Conservation (phyloP, 805 yeast genomes). For the Blastobotrys mokoenaii region DNA sequence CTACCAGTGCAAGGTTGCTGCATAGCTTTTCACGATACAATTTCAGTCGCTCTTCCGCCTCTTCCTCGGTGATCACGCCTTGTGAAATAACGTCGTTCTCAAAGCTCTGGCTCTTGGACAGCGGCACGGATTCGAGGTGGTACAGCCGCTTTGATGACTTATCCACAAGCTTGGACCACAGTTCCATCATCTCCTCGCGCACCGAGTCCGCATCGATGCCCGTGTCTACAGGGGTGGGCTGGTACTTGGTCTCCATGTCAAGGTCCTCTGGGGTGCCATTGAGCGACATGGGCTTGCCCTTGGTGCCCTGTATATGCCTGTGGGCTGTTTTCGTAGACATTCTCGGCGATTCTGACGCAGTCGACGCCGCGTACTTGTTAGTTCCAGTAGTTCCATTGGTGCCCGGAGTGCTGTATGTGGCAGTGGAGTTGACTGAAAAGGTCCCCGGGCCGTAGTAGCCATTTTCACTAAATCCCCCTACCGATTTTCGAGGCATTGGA, state of each 20-base stretch:
- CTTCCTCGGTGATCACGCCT: slow-evolving; percentile 50
- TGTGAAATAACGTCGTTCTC: slow-evolving; percentile 36
- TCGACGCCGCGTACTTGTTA: too few species aligned
- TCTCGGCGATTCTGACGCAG: too few species aligned
- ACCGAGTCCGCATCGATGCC: slow-evolving; percentile 12
- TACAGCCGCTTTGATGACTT: slow-evolving; percentile 9
- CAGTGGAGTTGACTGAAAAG: neutral
- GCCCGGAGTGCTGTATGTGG: neutral
- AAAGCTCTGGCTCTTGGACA: slow-evolving; percentile 9
- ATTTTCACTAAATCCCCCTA: neutral
- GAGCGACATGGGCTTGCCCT: slow-evolving; percentile 1
- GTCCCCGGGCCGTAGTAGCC: neutral
- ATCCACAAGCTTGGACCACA: slow-evolving; percentile 14
- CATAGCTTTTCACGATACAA: slow-evolving; percentile 42
- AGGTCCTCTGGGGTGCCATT: slow-evolving; percentile 18
- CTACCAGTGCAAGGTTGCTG: slow-evolving; percentile 48
- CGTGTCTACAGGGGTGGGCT: slow-evolving; percentile 3
- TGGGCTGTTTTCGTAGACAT: too few species aligned
- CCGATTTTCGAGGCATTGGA: too few species aligned
- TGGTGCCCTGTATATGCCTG: neutral
- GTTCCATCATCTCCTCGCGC: slow-evolving; percentile 14
- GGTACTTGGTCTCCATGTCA: neutral
- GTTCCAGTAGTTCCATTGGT: too few species aligned
- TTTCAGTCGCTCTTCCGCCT: slow-evolving; percentile 48
- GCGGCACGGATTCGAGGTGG: slow-evolving; percentile 5